Base-by-base conservation (phyloP, 2,329 filamentous ascomycete genomes). In the Aspergillus sclerotialis region DNA sequence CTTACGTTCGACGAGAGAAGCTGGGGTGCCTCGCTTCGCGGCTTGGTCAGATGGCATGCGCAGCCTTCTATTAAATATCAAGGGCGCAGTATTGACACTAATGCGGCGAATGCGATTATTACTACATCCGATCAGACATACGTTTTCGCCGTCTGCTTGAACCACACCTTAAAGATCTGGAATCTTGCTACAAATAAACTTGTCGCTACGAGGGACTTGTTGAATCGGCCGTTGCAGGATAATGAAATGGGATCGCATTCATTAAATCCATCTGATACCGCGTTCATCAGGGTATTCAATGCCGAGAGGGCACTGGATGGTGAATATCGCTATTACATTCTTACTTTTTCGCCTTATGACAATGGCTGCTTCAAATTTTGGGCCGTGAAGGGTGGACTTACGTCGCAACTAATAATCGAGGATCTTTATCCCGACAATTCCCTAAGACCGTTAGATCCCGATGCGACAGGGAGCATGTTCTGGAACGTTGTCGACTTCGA, bases 291-390 rank as follows among this genome's bases (percentile, higher is more conserved):
- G 36, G 69, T 94, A 12, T 71, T 89, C 34, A 76, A 80, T 10
- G 69, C 70, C 9, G 63, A 68, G 29, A 64, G 65, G 12, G 64
- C 67, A 13, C 48, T 68, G 17, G 63, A 67, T 33, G 56, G 58
- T 11, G 65, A 64, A 13, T 67, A 70, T 40, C 53, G 63, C 25
- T 81, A 78, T 52, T 73, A 74, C 38, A 75, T 90, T 34, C 78
- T 86, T 24, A 90, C 87, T 7, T 94, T 88, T 60, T 95, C 89
- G 8, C 90, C 92, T 1, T 78, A 92, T 43, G 84, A 88, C 18
- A 76, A 80, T 26, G 84, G 92, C 23, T 82, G 90, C 55, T 96
- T 98, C 72, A 96, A 94, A 59, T 89, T 98, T 55, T 98, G 89
- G 86, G 76, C 76, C 34, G 75, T 83, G 12, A 76, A 80, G 45